phyloP scores from a whole-genome alignment of 176 grass and related monocot species.

The Phoenix roebelenii region DNA sequence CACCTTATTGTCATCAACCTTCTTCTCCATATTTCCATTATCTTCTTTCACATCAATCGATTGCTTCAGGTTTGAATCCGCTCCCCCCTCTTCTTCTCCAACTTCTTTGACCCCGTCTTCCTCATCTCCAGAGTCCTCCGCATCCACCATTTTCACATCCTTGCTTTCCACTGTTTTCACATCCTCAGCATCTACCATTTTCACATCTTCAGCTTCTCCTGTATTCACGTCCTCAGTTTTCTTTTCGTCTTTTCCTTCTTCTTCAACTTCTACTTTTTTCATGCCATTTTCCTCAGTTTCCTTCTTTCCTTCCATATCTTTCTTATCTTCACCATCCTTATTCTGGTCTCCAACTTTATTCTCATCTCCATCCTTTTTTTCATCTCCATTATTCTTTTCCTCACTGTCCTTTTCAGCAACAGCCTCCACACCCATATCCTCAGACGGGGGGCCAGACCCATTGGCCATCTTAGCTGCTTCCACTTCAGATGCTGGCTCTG shows the following conservation, averaged over 20 bases:
- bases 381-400: slow-evolving; percentile 1
- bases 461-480: slow-evolving; percentile 29
- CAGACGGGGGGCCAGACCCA: slow-evolving; percentile 17
- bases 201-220: neutral
- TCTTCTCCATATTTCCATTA: neutral
- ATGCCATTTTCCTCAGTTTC: slow-evolving; percentile 28
- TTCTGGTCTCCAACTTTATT: too few relatives aligned
- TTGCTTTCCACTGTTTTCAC: slow-evolving; percentile 3
- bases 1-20: neutral
- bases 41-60: neutral
- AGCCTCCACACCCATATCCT: slow-evolving; percentile 13
- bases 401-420: slow-evolving; percentile 13
- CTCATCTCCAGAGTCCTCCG: neutral
- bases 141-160: neutral
- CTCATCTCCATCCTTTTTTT: neutral
- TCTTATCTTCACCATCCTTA: slow-evolving; percentile 16
- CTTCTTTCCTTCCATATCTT: neutral
- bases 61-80: neutral
- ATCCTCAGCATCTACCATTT: slow-evolving; percentile 19
- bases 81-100: slow-evolving; percentile 7
- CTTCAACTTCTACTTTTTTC: slow-evolving; percentile 7
- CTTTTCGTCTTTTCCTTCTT: neutral
- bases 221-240: neutral
- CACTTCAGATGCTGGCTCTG: slow-evolving; percentile 22
- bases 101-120: slow-evolving; percentile 3